Base-by-base conservation (phyloP, 768 basidiomycete species). In the Tylopilus felleus region DNA sequence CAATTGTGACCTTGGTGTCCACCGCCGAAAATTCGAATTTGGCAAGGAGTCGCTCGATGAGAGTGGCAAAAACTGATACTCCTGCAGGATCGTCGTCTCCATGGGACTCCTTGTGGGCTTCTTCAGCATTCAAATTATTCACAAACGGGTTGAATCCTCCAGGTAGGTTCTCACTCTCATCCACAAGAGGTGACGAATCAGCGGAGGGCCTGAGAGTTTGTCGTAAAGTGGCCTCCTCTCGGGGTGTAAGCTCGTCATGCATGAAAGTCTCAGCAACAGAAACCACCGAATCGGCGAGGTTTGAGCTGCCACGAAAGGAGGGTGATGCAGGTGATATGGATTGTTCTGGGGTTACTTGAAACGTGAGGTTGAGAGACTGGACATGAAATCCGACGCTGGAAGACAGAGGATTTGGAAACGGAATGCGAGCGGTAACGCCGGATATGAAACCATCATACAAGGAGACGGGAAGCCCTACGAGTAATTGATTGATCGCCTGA, bases 181-280 rank as follows among this genome's bases (percentile, higher is more conserved):
- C 72, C n/a, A 71, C 57, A 28, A 53, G 52, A 48, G 58, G 48
- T 16, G 72, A 61, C 16, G 66, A 50, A 16, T 62, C 58, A 23
- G 71, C 60, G 31, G 78, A 76, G 58, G 79, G 68, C 61, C 81
- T 81, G 44, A 93, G 70, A 1, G 91, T 91, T 55, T 84, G 78
- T 62, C 84, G 80, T 21, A 95, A 76, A 29, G 80, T 74, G 8
- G 80, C 82, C 61, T 85, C 89, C 65, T 96, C 92, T 57, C 76
- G 75, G 8, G 80, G 75, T 22, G 84, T 78, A 47, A 97, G 74
- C 64, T 94, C 91, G 58, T 90, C 80, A 44, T 94, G 88, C 23
- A 96, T 75, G 71, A 98, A 98, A 4, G 86, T 84, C 60, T 92
- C 86, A 2, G 93, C 90, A 14, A 88, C 82, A n/a, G 85, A 86